Evolutionary conservation across 805 yeast genomes (phyloP).

Genomic region (Kodamaea kakaduensis): DNA sequence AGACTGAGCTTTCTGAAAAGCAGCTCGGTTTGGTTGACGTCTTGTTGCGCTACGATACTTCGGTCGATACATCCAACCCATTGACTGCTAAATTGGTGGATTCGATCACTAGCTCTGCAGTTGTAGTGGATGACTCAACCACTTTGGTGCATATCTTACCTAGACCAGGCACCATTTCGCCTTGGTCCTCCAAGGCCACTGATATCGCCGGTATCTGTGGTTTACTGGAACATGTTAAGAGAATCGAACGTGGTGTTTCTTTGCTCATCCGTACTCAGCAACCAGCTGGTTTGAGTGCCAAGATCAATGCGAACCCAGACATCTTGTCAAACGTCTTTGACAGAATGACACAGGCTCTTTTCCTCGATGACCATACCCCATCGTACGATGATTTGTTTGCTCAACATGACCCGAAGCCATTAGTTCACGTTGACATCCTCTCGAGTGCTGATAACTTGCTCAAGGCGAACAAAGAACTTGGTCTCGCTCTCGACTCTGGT

Average conservation of each 20-base stretch:
- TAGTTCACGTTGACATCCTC: slow-evolving; percentile 67
- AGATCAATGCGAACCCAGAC: slow-evolving; percentile 35
- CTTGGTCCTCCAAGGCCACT: slow-evolving; percentile 99
- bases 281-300: slow-evolving; percentile 39
- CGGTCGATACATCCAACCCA: slow-evolving; percentile 51
- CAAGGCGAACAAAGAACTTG: slow-evolving; percentile 76
- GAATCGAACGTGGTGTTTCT: slow-evolving; percentile 90
- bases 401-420: slow-evolving; percentile 76
- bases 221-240: slow-evolving; percentile 59
- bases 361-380: slow-evolving; percentile 56
- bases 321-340: slow-evolving; percentile 75
- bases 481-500: slow-evolving; percentile 91
- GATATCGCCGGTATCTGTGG: slow-evolving; percentile 91
- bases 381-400: slow-evolving; percentile 66
- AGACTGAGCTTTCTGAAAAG: slow-evolving; percentile 32
- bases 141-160: slow-evolving; percentile 78
- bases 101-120: slow-evolving; percentile 25
- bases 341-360: slow-evolving; percentile 87
- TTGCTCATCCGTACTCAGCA: slow-evolving; percentile 66
- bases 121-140: slow-evolving; percentile 33
- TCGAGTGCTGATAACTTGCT: slow-evolving; percentile 54
- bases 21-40: slow-evolving; percentile 50
- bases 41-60: slow-evolving; percentile 71
- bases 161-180: slow-evolving; percentile 93
- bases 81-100: slow-evolving; percentile 39